Percentiles rank a stretch among this genome's conserved stretches.
Conservation (phyloP, 805 yeast species). For the Candida xyloterini region DNA sequence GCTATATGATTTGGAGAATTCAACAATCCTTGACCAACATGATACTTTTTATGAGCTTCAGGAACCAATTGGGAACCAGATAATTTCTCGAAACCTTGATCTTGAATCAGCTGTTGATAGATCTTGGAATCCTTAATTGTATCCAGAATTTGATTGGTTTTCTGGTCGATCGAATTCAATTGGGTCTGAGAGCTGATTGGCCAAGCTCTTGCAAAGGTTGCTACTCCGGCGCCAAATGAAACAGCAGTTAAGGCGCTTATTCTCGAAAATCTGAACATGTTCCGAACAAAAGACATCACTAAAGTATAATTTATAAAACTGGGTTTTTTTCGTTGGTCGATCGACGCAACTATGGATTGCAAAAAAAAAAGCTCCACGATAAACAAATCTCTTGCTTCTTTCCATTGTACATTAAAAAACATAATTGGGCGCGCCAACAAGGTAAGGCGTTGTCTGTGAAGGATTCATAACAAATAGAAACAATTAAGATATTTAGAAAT, state of each 20-base stretch:
- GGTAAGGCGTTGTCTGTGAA: background rate
- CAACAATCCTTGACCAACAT: slow-evolving; percentile 70
- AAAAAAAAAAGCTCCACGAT: slow-evolving; percentile 11
- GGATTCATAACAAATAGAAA: background rate
- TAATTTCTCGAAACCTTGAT: slow-evolving; percentile 26
- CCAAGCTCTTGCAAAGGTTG: slow-evolving; percentile 32
- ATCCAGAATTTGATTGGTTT: slow-evolving; percentile 26
- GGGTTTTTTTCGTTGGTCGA: slow-evolving; percentile 1
- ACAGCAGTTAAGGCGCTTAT: slow-evolving; percentile 13
- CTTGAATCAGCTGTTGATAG: slow-evolving; percentile 25
- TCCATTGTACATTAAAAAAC: slow-evolving; percentile 1
- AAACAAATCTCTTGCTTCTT: slow-evolving; percentile 5
- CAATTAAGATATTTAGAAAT: background rate
- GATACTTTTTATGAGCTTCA: slow-evolving; percentile 54
- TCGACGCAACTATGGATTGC: slow-evolving; percentile 5
- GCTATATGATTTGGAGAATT: slow-evolving; percentile 66
- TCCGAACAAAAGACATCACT: slow-evolving; percentile 4
- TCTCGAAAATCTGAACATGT: slow-evolving; percentile 7
- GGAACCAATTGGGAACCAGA: slow-evolving; percentile 50
- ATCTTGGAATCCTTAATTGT: slow-evolving; percentile 26
- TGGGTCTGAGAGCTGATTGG: slow-evolving; percentile 20
- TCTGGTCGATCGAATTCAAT: slow-evolving; percentile 18
- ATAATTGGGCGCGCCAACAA: slow-evolving; percentile 4
- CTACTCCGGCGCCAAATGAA: slow-evolving; percentile 30
- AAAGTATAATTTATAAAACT: background rate